Evolutionary conservation across 345 rosid genomes (phyloP).

Genomic region (Salix dunnii): DNA sequence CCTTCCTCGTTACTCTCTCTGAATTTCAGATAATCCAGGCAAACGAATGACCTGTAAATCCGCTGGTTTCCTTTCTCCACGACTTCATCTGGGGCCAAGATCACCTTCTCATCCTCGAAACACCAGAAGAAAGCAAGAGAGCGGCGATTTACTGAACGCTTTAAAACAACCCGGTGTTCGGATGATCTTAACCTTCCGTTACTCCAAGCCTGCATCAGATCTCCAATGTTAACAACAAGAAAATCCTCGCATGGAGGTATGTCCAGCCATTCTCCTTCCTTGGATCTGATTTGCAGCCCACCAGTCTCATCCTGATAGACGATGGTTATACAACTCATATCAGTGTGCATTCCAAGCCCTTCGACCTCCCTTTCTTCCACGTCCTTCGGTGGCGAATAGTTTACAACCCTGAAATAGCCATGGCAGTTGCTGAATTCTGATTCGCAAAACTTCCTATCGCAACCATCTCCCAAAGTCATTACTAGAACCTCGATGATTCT

Average conservation of each 20-base stretch:
- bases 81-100: constrained; percentile 55
- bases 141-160: constrained; percentile 36
- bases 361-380: constrained; percentile 47
- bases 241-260: constrained; percentile 44
- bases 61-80: constrained; percentile 45
- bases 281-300: constrained; percentile 75
- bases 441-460: constrained; percentile 31
- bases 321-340: constrained; percentile 79
- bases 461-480: constrained; percentile 42
- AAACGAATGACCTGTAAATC: constrained; percentile 48
- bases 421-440: constrained; percentile 54
- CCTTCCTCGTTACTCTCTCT: constrained; percentile 61
- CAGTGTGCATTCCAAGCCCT: constrained; percentile 79
- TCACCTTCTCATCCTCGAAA: constrained; percentile 61
- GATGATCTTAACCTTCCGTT: constrained; percentile 65
- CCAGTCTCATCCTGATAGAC: constrained; percentile 67
- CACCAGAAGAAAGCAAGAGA: constrained; percentile 72
- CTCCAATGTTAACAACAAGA: constrained; percentile 71
- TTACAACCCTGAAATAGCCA: constrained; percentile 63
- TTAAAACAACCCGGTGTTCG: constrained; percentile 64
- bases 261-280: constrained; percentile 52
- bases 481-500: constrained; percentile 46
- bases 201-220: constrained; percentile 84
- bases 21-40: constrained; percentile 56
- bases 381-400: constrained; percentile 48